A percentile compares a stretch with the other conserved stretches of the same genome.
These are phyloP conservation scores for Olyra latifolia DNA, from an alignment of 176 grass and related monocot genomes.

Conservation along the genomic window DNA sequence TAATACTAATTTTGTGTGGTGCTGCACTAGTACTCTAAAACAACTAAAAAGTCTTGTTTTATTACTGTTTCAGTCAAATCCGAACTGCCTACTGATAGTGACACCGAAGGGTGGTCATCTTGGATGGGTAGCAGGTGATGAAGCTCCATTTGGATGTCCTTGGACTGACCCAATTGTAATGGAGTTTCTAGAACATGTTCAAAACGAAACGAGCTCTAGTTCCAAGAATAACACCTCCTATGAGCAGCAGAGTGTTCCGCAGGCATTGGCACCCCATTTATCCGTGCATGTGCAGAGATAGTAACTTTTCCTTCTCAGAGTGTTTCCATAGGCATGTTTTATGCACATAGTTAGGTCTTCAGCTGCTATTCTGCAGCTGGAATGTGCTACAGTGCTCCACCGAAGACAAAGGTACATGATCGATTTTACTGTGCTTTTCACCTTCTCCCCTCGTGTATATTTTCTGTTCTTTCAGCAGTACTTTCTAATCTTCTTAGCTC, in stretches of 20 bases:
- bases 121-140: conserved; percentile 78
- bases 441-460: neutral
- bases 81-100: conserved; percentile 82
- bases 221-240: conserved; percentile 17
- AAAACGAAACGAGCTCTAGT: conserved; percentile 43
- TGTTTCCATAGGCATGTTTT: neutral
- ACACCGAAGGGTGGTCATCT: conserved; percentile 96
- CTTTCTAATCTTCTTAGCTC: neutral
- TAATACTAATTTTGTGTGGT: neutral
- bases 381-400: neutral
- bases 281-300: conserved; percentile 53
- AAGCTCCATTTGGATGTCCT: conserved; percentile 83
- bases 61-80: conserved; percentile 64
- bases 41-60: neutral
- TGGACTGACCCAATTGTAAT: conserved; percentile 94
- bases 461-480: neutral
- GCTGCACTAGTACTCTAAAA: neutral
- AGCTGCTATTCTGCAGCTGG: neutral
- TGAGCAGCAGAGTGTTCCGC: conserved; percentile 32
- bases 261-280: conserved; percentile 34
- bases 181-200: conserved; percentile 85
- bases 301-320: neutral
- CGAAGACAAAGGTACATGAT: conserved; percentile 20
- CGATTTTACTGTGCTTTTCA: neutral
- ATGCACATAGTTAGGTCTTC: neutral